These are phyloP conservation scores for Serpula lacrymans DNA, from an alignment of 768 basidiomycete genomes.

Conservation along the genomic window DNA sequence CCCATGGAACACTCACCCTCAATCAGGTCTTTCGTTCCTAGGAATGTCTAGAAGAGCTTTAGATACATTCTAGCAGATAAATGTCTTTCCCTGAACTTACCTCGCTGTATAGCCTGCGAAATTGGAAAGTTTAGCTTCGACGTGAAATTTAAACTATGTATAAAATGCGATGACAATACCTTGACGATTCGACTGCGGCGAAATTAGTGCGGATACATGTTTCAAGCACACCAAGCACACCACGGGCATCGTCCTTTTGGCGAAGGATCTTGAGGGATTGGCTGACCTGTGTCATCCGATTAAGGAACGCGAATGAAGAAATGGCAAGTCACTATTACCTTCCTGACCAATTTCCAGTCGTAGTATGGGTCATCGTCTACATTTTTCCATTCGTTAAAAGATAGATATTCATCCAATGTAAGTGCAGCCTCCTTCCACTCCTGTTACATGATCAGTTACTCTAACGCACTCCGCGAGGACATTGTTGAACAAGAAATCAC, in stretches of 20 bases:
- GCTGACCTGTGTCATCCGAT: conserved; percentile 49
- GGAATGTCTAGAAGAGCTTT: conserved; percentile 64
- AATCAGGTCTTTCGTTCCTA: conserved; percentile 86
- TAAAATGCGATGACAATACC: conserved; percentile 37
- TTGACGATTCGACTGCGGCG: conserved; percentile 84
- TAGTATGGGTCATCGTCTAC: conserved; percentile 87
- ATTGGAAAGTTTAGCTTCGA: conserved; percentile 7
- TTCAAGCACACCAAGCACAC: conserved; percentile 85
- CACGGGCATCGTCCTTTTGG: conserved; percentile 77
- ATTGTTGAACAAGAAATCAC: conserved; percentile 7
- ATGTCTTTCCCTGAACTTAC: conserved; percentile 30
- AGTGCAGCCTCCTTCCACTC: conserved; percentile 88
- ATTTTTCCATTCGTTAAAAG: conserved; percentile 89
- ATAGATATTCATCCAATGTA: conserved; percentile 74
- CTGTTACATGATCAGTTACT: conserved; percentile 23
- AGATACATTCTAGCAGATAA: conserved; percentile 8
- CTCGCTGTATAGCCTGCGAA: conserved; percentile 84
- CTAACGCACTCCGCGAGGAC: not conserved
- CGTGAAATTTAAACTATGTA: not conserved
- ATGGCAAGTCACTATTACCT: conserved; percentile 37
- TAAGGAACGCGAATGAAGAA: not conserved
- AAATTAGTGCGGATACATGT: conserved; percentile 91
- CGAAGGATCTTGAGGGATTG: conserved; percentile 69
- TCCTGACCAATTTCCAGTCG: conserved; percentile 84
- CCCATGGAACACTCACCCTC: conserved; percentile 53